Evolutionary conservation across 2,329 filamentous ascomycete genomes (phyloP).

Genomic region (Fusarium gaditjirri): DNA sequence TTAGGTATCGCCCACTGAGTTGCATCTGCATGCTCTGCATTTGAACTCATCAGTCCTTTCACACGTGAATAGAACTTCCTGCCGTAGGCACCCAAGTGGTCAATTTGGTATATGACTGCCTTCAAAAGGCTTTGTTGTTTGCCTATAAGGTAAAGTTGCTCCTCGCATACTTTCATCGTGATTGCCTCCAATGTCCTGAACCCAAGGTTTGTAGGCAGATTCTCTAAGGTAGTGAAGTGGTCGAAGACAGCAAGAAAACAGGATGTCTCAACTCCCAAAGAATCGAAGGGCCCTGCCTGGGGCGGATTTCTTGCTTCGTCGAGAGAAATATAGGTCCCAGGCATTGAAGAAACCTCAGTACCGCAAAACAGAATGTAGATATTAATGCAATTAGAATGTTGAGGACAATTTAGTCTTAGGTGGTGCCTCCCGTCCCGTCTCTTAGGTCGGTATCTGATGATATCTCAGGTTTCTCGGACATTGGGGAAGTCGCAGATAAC

Average conservation of each 20-base stretch:
- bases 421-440: background rate
- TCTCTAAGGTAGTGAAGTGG: background rate
- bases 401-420: background rate
- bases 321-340: background rate
- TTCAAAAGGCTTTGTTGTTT: background rate
- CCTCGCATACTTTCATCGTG: background rate
- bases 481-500: background rate
- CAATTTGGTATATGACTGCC: background rate
- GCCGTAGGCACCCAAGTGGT: background rate
- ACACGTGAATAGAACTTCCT: background rate
- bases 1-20: background rate
- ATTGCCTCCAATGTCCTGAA: background rate
- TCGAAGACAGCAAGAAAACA: background rate
- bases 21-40: background rate
- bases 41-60: background rate
- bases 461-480: background rate
- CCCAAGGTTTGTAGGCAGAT: background rate
- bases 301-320: background rate
- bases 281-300: background rate
- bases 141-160: background rate
- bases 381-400: background rate
- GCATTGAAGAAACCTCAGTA: background rate
- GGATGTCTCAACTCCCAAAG: background rate
- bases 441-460: background rate
- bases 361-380: background rate